Evolutionary conservation across 805 yeast genomes (phyloP), one percentile per base, ranked within the genome.

Genomic region (Suhomyces tanzawaensis): DNA sequence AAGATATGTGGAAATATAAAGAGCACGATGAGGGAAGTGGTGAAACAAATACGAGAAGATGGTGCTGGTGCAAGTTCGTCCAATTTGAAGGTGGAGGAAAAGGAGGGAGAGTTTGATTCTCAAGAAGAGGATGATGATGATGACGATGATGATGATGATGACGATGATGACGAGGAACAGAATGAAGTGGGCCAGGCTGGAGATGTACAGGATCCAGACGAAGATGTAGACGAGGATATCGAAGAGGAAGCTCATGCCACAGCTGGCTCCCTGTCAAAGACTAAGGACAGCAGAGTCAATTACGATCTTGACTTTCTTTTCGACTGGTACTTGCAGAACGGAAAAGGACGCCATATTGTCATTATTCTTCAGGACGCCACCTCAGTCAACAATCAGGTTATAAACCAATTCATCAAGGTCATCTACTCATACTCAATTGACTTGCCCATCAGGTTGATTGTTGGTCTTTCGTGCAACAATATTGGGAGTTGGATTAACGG

Each of bases 351-450:
- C 29, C 31, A 57, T 4, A 44, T 61, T 7, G 49, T 57, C 5
- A 45, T 68, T 6, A 48, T 66, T 12, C 36, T 68, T n/a, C 69
- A 66, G 42, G 72, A 69, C 41, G 49, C 66, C 19, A 64, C 62
- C 39, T 55, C 69, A 5, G 51, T 66, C 13, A 55, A 49, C 36
- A 51, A 53, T 32, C 69, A 63, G 31, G 58, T 60, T 2, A 37
- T 67, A 13, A 66, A 67, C 46, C 71, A 60, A 37, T 44, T 68
- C 24, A 21, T 69, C 11, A 62, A 60, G 37, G 44, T 62, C 7
- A 39, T 67, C 14, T 53, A 58, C 23, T 49, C 60, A 1, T 60
- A 61, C 42, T 32, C 53, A 1, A 18, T 32, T 5, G 39, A 49
- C n/a, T 33, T 59, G 15, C 71, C 71, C 0, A 45, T 65, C 19